Evolutionary conservation across 2,329 filamentous ascomycete genomes (phyloP), one percentile per base, ranked within the genome.

Genomic region (Biscogniauxia mediterranea): DNA sequence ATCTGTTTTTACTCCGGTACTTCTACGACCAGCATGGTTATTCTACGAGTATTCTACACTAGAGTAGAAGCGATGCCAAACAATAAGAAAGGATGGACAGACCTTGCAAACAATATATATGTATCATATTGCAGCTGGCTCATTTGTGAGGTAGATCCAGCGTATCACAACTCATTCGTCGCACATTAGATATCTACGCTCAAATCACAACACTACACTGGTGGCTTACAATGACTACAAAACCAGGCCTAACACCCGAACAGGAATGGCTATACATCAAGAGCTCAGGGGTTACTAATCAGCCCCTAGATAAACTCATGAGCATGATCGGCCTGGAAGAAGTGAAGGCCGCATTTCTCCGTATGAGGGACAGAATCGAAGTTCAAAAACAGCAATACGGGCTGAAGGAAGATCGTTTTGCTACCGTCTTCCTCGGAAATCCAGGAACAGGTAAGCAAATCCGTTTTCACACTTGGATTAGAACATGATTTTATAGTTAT

Each of bases 361-460:
- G 70, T 1, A 83, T 89, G 66, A 88, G 87, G 67, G 74, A 78
- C 13, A 80, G 81, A 51, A 80, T 91, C 0, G 88, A 93, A 0
- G 73, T 79, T 0, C 67, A 85, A 0, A 78, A 86, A 0, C 89
- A 92, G 70, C 76, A 77, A 0, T 74, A 84, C 0, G 79, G 85
- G 1, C 71, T 89, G 0, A 77, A 74, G 0, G 74, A 76, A 0
- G 87, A 91, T 62, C 77, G 90, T 0, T 86, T 89, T 58, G 84
- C 88, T 6, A 81, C 83, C 1, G 80, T 82, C 0, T 74, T 93
- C 2, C 75, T 93, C 0, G 90, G 90, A 0, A 93, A 93, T 66
- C 90, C 90, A 0, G 90, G 91, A 3, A 93, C 90, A 60, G 89
- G 88, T 84, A 74, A 71, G 76, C 58, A 17, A n/a, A 4, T 5